Percentiles rank a stretch among this genome's conserved stretches.
Evolutionary conservation across 306 rosid genomes (phyloP).

Genomic region (Vigna hirtella): DNA sequence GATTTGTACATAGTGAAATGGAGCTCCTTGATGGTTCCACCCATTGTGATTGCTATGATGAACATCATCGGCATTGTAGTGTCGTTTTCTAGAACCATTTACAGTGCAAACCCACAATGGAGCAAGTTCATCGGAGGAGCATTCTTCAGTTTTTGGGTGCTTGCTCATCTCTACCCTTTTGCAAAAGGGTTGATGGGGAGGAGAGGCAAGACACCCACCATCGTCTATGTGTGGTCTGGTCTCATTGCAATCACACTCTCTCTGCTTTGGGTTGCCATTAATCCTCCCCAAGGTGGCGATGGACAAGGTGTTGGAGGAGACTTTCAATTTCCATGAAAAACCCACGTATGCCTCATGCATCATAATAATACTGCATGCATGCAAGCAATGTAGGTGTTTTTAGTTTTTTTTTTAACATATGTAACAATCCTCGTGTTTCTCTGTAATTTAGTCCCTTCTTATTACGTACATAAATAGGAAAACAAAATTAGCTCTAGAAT

Average conservation of each 20-base stretch:
- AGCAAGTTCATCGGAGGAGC: background rate
- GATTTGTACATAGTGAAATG: background rate
- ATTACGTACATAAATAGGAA: background rate
- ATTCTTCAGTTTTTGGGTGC: constrained; percentile 5
- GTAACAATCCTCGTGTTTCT: background rate
- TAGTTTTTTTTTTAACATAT: background rate
- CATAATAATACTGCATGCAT: too few relatives aligned
- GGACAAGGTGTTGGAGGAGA: background rate
- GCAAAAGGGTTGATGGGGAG: constrained; percentile 9
- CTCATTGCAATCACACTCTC: background rate
- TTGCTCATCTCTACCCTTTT: background rate
- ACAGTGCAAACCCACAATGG: background rate
- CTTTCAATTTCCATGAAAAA: background rate
- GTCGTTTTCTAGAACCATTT: background rate
- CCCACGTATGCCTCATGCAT: too few relatives aligned
- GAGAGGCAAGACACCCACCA: constrained; percentile 1
- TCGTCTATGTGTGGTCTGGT: background rate
- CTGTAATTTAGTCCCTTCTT: background rate
- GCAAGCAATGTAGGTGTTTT: too few relatives aligned
- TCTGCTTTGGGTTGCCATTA: background rate
- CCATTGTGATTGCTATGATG: background rate
- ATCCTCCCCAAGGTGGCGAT: background rate
- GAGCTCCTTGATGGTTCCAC: constrained; percentile 3
- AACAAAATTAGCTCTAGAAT: background rate
- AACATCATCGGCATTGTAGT: background rate